Evolutionary conservation across 371 early-diverging fungal species (phyloP).

Genomic region (Apophysomyces sp.): DNA sequence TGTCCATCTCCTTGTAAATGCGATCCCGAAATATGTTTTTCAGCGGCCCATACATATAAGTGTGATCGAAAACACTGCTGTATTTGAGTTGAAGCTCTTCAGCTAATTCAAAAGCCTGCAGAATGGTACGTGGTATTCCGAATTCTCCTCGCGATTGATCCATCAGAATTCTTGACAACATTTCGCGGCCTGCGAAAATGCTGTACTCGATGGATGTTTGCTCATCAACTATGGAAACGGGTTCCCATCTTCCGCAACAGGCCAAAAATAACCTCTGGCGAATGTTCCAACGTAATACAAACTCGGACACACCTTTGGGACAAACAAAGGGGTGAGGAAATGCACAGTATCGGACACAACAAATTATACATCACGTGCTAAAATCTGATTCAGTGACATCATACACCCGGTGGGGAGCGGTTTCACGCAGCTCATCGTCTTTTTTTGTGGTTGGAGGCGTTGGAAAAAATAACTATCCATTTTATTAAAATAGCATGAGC

Average conservation of each 20-base stretch:
- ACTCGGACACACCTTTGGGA: no score
- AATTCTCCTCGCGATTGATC: not conserved
- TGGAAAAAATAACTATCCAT: conserved; percentile 10
- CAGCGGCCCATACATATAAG: not conserved
- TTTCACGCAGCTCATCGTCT: no score
- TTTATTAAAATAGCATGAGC: conserved; percentile 42
- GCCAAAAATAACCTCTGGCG: not conserved
- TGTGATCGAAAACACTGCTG: not conserved
- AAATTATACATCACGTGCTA: no score
- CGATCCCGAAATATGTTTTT: not conserved
- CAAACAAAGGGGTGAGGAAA: no score
- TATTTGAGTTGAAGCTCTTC: not conserved
- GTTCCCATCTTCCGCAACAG: not conserved
- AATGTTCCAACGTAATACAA: no score
- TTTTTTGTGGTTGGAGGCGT: no score
- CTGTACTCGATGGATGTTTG: not conserved
- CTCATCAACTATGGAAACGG: not conserved
- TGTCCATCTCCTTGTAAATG: not conserved
- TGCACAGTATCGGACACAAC: no score
- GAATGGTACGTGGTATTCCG: not conserved
- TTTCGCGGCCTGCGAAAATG: not conserved
- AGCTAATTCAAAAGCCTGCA: not conserved
- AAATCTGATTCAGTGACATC: no score
- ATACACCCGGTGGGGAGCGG: no score
- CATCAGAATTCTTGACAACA: not conserved